A percentile compares a stretch with the other conserved stretches of the same genome.
phyloP scores from a whole-genome alignment of 2,329 filamentous ascomycete genomes.

The Falciphora oryzae region DNA sequence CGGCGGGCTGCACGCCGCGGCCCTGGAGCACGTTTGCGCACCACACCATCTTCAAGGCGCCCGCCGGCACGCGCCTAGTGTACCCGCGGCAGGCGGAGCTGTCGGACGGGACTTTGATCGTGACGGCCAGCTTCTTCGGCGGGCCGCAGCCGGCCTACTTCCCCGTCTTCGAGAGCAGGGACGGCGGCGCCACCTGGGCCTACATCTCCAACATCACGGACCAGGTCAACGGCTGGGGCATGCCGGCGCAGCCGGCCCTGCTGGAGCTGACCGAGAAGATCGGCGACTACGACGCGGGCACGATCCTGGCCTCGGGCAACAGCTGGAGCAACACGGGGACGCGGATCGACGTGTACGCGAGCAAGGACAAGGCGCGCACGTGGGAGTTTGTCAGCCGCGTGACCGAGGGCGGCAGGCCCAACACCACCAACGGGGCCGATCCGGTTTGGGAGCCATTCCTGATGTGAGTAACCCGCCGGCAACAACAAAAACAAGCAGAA shows the following conservation, averaged over 20 bases:
- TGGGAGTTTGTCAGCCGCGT: slow-evolving; percentile 66
- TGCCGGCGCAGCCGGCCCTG: slow-evolving; percentile 65
- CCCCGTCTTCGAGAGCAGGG: slow-evolving; percentile 47
- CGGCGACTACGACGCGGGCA: slow-evolving; percentile 54
- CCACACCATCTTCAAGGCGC: slow-evolving; percentile 36
- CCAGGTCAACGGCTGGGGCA: slow-evolving; percentile 56
- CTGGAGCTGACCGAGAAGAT: slow-evolving; percentile 56
- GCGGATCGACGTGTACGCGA: slow-evolving; percentile 65
- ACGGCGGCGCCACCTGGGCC: slow-evolving; percentile 54
- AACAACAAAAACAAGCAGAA: not conserved
- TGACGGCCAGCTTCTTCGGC: slow-evolving; percentile 40
- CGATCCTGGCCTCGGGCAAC: slow-evolving; percentile 56
- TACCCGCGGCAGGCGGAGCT: slow-evolving; percentile 29
- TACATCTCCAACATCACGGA: slow-evolving; percentile 59
- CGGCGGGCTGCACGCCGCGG: not conserved
- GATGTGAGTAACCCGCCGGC: slow-evolving; percentile 21
- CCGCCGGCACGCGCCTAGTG: slow-evolving; percentile 14
- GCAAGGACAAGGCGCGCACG: slow-evolving; percentile 50
- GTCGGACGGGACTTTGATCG: slow-evolving; percentile 39
- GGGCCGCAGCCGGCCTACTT: slow-evolving; percentile 44
- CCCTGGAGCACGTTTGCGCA: slow-evolving; percentile 10
- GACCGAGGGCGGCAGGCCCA: slow-evolving; percentile 56
- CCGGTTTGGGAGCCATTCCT: slow-evolving; percentile 72
- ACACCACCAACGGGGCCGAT: slow-evolving; percentile 57
- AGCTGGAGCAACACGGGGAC: slow-evolving; percentile 58